Percentiles rank a stretch among this genome's conserved stretches.
phyloP scores from a whole-genome alignment of 495 filamentous ascomycete genomes.

The Paragyromitra xinjiangensis region DNA sequence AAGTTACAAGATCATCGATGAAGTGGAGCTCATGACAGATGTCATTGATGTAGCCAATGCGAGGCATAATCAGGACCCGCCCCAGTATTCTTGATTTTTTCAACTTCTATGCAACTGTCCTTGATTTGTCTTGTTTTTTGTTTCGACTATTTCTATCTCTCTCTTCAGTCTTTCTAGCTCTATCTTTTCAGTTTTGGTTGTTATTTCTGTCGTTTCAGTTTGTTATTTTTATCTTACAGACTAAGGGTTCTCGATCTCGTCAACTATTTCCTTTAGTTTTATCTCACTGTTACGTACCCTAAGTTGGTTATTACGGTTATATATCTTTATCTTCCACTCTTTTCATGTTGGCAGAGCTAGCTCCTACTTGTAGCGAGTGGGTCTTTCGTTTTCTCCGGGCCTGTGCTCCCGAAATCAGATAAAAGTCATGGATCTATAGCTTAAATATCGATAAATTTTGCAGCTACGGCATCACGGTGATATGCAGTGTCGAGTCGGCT shows the following conservation, averaged over 20 bases:
- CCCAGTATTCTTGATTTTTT: not conserved
- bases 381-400: too few species aligned
- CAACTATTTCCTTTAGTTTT: not conserved
- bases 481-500: too few species aligned
- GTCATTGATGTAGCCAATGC: not conserved
- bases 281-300: too few species aligned
- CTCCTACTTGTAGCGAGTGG: too few species aligned
- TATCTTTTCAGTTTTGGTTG: not conserved
- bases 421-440: too few species aligned
- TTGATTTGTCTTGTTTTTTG: not conserved
- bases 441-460: too few species aligned
- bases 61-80: not conserved
- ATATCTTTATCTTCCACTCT: not conserved
- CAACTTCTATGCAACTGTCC: too few species aligned
- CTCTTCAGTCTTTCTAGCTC: not conserved
- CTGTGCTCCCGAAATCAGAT: too few species aligned
- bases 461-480: too few species aligned
- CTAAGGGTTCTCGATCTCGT: not conserved
- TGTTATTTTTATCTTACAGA: not conserved
- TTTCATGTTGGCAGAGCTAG: not conserved
- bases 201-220: not conserved
- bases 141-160: not conserved
- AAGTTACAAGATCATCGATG: not conserved
- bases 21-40: conserved; percentile 10
- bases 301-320: not conserved